Conservation (phyloP, 768 basidiomycete species). For the Paxillus involutus region DNA sequence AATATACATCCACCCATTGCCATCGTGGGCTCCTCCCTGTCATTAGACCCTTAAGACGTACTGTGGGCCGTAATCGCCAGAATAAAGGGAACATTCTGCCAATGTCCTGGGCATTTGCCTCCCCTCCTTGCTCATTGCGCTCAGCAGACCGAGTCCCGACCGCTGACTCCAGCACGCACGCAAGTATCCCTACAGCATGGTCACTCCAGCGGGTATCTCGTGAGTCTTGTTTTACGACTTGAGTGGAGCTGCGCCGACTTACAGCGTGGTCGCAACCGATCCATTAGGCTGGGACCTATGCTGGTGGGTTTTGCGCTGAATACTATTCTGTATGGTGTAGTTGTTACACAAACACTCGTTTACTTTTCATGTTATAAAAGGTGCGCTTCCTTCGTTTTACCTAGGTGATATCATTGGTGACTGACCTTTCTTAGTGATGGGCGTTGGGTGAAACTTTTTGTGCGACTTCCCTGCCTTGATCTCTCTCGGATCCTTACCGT, state of each 20-base stretch:
- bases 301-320: slow-evolving; percentile 37
- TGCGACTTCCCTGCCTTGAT: background rate
- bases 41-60: slow-evolving; percentile 23
- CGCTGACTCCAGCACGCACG: background rate
- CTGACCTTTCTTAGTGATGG: slow-evolving; percentile 11
- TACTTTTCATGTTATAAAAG: slow-evolving; percentile 29
- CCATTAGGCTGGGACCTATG: slow-evolving; percentile 33
- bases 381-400: slow-evolving; percentile 6
- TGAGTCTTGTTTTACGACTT: slow-evolving; percentile 5
- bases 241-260: background rate
- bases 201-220: slow-evolving; percentile 21
- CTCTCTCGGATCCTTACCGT: background rate
- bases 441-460: slow-evolving; percentile 24
- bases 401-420: background rate
- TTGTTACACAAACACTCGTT: slow-evolving; percentile 35
- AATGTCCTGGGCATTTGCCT: background rate
- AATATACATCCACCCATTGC: background rate
- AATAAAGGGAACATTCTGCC: slow-evolving; percentile 11
- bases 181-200: slow-evolving; percentile 15
- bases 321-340: slow-evolving; percentile 33
- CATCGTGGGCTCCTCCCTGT: slow-evolving; percentile 5
- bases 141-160: slow-evolving; percentile 5
- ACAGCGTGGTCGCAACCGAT: background rate
- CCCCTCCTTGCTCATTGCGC: slow-evolving; percentile 1
- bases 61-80: slow-evolving; percentile 7